These are phyloP conservation scores for Schizothecium vesticola DNA, from an alignment of 495 filamentous ascomycete genomes.

Conservation along the genomic window DNA sequence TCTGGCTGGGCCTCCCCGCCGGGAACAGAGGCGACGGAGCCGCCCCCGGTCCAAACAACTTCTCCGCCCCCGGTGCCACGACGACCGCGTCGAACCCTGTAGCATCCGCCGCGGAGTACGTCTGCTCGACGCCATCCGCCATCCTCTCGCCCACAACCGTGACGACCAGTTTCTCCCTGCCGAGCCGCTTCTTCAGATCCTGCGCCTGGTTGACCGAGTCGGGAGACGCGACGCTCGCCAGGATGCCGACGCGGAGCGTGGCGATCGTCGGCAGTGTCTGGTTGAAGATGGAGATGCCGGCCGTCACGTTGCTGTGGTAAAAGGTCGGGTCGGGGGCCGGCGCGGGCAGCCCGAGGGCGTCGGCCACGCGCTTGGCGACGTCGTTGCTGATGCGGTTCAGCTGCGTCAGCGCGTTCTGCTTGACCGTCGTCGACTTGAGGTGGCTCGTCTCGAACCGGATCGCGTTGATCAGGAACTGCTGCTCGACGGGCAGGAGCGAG, in stretches of 20 bases:
- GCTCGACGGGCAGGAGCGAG: slow-evolving; percentile 62
- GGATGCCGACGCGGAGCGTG: slow-evolving; percentile 61
- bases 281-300: slow-evolving; percentile 56
- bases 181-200: slow-evolving; percentile 43
- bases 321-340: slow-evolving; percentile 57
- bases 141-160: slow-evolving; percentile 61
- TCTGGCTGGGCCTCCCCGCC: slow-evolving; percentile 56
- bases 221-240: slow-evolving; percentile 40
- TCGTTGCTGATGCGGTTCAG: slow-evolving; percentile 69
- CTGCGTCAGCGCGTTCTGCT: slow-evolving; percentile 60
- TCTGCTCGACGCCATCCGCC: slow-evolving; percentile 53
- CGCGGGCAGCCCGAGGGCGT: slow-evolving; percentile 52
- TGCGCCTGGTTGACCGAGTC: slow-evolving; percentile 43
- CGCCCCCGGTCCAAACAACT: slow-evolving; percentile 41
- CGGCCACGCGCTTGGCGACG: slow-evolving; percentile 60
- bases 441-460: slow-evolving; percentile 69
- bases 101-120: slow-evolving; percentile 66
- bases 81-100: slow-evolving; percentile 68
- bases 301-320: slow-evolving; percentile 68
- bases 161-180: slow-evolving; percentile 45
- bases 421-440: slow-evolving; percentile 51
- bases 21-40: slow-evolving; percentile 52
- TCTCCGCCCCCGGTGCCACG: slow-evolving; percentile 52
- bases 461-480: slow-evolving; percentile 74
- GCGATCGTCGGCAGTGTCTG: slow-evolving; percentile 54